phyloP scores from a whole-genome alignment of 192 early-diverging fungal species.

The Umbelopsis isabellina region DNA sequence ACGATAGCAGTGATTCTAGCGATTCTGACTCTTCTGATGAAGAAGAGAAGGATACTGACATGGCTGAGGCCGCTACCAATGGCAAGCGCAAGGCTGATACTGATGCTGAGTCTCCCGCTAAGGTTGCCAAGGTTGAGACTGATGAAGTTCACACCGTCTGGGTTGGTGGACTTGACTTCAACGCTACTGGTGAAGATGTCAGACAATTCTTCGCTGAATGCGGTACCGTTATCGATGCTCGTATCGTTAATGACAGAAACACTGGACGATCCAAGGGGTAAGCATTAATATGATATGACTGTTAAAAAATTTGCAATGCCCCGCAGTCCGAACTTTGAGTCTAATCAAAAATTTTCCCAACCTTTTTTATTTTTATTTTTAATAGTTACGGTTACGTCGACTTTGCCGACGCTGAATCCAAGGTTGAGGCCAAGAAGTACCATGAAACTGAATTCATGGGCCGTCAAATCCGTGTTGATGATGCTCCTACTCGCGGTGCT shows the following conservation, averaged over 20 bases:
- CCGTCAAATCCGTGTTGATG: conserved; percentile 78
- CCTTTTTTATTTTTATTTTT: background rate
- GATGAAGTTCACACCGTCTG: conserved; percentile 61
- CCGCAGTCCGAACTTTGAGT: background rate
- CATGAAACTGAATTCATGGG: conserved; percentile 80
- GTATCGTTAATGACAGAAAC: conserved; percentile 77
- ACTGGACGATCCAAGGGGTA: conserved; percentile 78
- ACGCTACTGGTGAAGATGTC: conserved; percentile 68
- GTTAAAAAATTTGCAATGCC: background rate
- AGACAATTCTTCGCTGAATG: conserved; percentile 62
- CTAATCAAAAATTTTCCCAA: background rate
- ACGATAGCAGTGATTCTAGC: conserved; percentile 33
- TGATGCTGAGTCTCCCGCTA: conserved; percentile 44
- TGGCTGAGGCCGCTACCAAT: conserved; percentile 44
- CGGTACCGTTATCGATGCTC: conserved; percentile 73
- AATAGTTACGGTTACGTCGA: conserved; percentile 89
- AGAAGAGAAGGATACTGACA: conserved; percentile 53
- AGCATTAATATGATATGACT: conserved; percentile 20
- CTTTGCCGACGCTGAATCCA: conserved; percentile 66
- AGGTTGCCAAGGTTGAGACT: conserved; percentile 59
- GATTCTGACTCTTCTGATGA: conserved; percentile 43
- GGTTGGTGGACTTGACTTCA: conserved; percentile 77
- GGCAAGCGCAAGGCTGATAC: conserved; percentile 52
- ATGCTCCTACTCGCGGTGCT: conserved; percentile 59
- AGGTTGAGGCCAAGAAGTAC: conserved; percentile 69